Percentiles rank a stretch among this genome's conserved stretches.
These are phyloP conservation scores for Jamesozyma lodderae DNA, from an alignment of 805 yeast genomes.

Conservation along the genomic window DNA sequence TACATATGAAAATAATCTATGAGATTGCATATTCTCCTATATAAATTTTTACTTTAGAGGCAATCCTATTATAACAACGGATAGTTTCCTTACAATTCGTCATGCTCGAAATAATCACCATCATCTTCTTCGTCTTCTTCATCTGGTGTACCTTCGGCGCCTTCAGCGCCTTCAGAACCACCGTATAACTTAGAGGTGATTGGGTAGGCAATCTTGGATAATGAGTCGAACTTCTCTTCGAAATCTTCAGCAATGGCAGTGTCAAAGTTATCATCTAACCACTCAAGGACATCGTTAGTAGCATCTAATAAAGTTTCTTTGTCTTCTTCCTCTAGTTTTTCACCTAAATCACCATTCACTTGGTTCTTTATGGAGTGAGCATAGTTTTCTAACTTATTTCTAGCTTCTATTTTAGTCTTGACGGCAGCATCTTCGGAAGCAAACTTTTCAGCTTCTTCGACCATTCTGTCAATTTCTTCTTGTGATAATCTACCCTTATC, in stretches of 20 bases:
- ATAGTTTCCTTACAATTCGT: slow-evolving; percentile 52
- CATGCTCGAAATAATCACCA: slow-evolving; percentile 55
- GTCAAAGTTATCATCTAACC: slow-evolving; percentile 81
- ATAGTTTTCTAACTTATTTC: slow-evolving; percentile 81
- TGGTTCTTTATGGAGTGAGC: slow-evolving; percentile 76
- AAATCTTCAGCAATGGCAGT: slow-evolving; percentile 87
- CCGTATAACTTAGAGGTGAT: slow-evolving; percentile 81
- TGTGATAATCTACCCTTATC: slow-evolving; percentile 90
- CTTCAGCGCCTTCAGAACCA: slow-evolving; percentile 42
- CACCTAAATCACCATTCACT: slow-evolving; percentile 53
- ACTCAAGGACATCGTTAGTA: slow-evolving; percentile 73
- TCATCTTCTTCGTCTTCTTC: slow-evolving; percentile 50
- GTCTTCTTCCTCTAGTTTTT: slow-evolving; percentile 81
- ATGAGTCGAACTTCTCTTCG: slow-evolving; percentile 80
- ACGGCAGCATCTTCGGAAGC: slow-evolving; percentile 85
- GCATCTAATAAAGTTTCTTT: slow-evolving; percentile 84
- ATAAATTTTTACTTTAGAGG: not conserved
- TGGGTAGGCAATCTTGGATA: slow-evolving; percentile 79
- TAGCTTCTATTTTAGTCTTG: slow-evolving; percentile 78
- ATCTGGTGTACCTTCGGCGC: slow-evolving; percentile 35
- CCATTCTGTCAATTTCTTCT: slow-evolving; percentile 96
- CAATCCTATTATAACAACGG: not conserved
- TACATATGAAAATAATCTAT: no score
- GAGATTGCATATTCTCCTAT: not conserved
- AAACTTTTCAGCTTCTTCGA: slow-evolving; percentile 90